These are phyloP conservation scores for Collybiopsis luxurians DNA, from an alignment of 768 basidiomycete genomes.

Conservation along the genomic window DNA sequence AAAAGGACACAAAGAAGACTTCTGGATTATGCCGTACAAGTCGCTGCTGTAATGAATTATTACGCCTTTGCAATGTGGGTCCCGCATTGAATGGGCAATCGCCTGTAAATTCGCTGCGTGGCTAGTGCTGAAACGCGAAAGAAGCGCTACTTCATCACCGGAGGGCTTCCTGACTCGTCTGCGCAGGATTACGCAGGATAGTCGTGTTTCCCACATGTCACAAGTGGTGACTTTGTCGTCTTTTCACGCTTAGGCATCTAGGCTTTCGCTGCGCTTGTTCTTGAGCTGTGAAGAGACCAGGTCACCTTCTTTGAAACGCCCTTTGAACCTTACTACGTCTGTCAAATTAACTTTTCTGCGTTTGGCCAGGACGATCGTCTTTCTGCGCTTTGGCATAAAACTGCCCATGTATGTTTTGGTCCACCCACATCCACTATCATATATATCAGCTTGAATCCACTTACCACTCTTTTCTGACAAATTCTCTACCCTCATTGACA, in stretches of 20 bases:
- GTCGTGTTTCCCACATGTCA: conserved; percentile 6
- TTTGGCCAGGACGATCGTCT: not conserved
- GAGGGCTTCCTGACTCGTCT: no score
- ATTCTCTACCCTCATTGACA: not conserved
- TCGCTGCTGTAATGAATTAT: no score
- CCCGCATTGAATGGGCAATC: not conserved
- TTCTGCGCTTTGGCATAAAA: conserved; percentile 7
- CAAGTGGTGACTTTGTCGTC: not conserved
- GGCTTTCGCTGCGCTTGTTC: not conserved
- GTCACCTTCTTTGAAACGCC: not conserved
- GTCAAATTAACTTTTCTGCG: not conserved
- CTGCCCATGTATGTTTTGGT: not conserved
- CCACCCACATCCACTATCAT: not conserved
- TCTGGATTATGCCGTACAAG: no score
- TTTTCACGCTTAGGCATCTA: not conserved
- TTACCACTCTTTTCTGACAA: conserved; percentile 3
- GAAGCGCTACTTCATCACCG: conserved; percentile 4
- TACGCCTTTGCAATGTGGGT: no score
- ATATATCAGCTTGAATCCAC: not conserved
- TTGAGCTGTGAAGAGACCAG: not conserved
- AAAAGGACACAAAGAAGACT: no score
- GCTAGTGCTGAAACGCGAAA: not conserved
- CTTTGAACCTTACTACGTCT: not conserved
- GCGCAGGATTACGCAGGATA: not conserved
- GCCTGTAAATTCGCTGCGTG: conserved; percentile 3